Base-by-base conservation (phyloP, 225 moss, liverwort and hornwort genomes). In the Polytrichum formosum region DNA sequence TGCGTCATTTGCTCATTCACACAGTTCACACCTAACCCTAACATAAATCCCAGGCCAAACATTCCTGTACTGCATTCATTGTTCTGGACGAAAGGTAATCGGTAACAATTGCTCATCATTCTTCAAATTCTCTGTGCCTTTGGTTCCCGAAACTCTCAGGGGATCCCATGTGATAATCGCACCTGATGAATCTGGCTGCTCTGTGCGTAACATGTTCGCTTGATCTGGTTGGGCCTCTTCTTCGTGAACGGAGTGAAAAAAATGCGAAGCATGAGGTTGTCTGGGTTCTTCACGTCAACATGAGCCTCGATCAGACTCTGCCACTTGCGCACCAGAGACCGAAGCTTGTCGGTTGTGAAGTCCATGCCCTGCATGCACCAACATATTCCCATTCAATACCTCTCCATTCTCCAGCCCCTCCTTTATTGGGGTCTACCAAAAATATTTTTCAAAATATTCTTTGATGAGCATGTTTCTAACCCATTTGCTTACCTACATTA, bases 171-270 rank as follows among this genome's bases (percentile, higher is more conserved):
- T 31, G 7, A 7, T 31, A 1, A 31, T 31, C 31, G 5, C 68
- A 89, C 90, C 77, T 82, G 87, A 70, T 87, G 84, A 30, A 90
- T 90, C 76, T 90, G 90, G 69, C 90, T 82, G 26, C 81, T 77
- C 55, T 90, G 90, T 4, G 90, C 90, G 54, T 90, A 90, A 65
- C 90, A 90, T 22, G 90, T 90, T 6, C 80, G 75, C 79, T 90
- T 90, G 54, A 90, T 90, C 76, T 90, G 90, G 72, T 90, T 90
- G 0, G 90, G 87, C 72, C 90, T 80, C 81, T 90, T 90, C 80
- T 90, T 90, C 0, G 87, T 90, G 66, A 90, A 90, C 6, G 84
- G 78, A 37, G 87, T 90, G 78, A 87, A 90, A 78, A 90, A 90
- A 67, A 90, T 80, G 46, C 90, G 72, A 68, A 90, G 56, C 53